These are phyloP conservation scores for Populus deltoides DNA, from an alignment of 345 rosid genomes.

Conservation along the genomic window DNA sequence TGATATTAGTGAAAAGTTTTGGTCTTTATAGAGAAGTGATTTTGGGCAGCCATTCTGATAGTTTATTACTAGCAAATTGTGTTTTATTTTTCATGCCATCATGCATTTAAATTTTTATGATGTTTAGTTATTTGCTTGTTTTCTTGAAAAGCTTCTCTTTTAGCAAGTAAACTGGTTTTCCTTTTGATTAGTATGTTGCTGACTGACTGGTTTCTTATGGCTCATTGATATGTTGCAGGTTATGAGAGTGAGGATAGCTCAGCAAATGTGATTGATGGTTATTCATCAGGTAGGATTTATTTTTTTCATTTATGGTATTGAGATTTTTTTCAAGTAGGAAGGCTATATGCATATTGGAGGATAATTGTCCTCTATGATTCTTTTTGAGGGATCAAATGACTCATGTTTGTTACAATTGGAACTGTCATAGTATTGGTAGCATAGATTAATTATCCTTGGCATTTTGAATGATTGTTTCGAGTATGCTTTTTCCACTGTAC, in stretches of 20 bases:
- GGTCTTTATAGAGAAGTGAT: neutral
- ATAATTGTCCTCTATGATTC: neutral
- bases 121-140: neutral
- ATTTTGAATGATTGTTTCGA: neutral
- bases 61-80: neutral
- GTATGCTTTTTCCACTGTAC: neutral
- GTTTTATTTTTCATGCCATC: neutral
- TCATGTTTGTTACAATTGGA: neutral
- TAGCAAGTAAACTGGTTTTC: neutral
- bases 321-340: neutral
- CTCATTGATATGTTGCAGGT: constrained; percentile 33
- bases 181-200: neutral
- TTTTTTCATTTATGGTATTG: neutral
- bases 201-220: neutral
- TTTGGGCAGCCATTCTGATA: neutral
- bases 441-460: neutral
- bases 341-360: neutral
- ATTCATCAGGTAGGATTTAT: constrained; percentile 37
- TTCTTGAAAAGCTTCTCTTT: neutral
- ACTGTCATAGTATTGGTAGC: neutral
- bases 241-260: constrained; percentile 62
- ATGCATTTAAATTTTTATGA: neutral
- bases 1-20: neutral
- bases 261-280: constrained; percentile 38
- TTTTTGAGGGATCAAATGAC: neutral